A percentile compares a stretch with the other conserved stretches of the same genome.
Evolutionary conservation across 2,329 filamentous ascomycete genomes (phyloP).

Genomic region (Trichoderma endophyticum): DNA sequence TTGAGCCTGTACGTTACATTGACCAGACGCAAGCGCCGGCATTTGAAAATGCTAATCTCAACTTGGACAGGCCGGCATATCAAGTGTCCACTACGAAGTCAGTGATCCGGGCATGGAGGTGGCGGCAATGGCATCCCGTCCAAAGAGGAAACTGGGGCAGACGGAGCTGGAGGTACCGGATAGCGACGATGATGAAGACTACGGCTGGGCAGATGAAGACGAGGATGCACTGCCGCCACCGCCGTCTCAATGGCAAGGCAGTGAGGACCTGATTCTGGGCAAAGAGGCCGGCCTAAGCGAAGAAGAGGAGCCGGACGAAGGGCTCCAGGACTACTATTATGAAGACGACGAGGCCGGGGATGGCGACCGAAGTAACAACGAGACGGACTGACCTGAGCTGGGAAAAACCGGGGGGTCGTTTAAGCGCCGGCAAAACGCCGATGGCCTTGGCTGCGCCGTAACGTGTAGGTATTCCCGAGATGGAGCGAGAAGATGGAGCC

Average conservation of each 20-base stretch:
- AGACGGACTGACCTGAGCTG: constrained; percentile 15
- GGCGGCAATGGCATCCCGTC: constrained; percentile 30
- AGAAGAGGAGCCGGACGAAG: constrained; percentile 37
- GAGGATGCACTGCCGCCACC: constrained; percentile 57
- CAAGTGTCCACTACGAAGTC: constrained; percentile 40
- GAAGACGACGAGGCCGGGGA: constrained; percentile 25
- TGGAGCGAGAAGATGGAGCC: constrained; percentile 6
- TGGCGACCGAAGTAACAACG: constrained; percentile 24
- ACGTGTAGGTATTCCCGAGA: background rate
- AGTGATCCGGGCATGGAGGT: constrained; percentile 36
- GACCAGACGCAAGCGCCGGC: constrained; percentile 16
- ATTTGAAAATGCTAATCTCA: constrained; percentile 25
- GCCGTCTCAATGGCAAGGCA: constrained; percentile 67
- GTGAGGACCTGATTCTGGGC: constrained; percentile 59
- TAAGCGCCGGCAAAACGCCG: constrained; percentile 34
- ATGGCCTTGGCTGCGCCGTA: background rate
- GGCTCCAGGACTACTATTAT: constrained; percentile 28
- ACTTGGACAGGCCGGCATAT: constrained; percentile 42
- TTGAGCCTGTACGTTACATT: constrained; percentile 41
- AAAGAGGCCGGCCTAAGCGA: constrained; percentile 43
- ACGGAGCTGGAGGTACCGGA: constrained; percentile 59
- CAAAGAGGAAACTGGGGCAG: constrained; percentile 63
- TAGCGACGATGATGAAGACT: constrained; percentile 66
- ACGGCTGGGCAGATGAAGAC: constrained; percentile 68
- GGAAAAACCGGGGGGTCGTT: constrained; percentile 13